Evolutionary conservation across 345 rosid species (phyloP).

Genomic region (Gossypium bickii): DNA sequence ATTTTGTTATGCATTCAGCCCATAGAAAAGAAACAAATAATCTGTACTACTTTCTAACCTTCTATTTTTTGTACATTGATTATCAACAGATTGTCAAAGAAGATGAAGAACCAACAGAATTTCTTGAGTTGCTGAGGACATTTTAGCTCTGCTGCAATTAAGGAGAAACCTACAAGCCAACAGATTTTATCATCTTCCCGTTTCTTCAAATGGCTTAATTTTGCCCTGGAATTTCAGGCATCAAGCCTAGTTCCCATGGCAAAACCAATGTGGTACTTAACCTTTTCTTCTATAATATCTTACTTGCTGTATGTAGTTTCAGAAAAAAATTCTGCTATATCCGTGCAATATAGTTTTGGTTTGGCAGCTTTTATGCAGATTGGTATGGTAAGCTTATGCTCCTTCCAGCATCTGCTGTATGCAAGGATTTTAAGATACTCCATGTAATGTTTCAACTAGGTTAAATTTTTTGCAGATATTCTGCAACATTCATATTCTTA

Average conservation of each 20-base stretch:
- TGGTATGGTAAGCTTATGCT: neutral
- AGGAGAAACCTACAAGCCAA: conserved; percentile 23
- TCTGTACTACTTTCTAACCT: neutral
- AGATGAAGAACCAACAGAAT: conserved; percentile 71
- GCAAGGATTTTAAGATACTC: neutral
- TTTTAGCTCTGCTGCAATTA: conserved; percentile 31
- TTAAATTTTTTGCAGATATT: neutral
- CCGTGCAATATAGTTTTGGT: neutral
- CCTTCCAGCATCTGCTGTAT: neutral
- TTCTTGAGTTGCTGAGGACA: conserved; percentile 50
- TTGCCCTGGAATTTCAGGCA: conserved; percentile 13
- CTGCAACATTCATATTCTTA: neutral
- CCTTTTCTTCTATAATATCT: neutral
- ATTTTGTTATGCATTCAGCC: neutral
- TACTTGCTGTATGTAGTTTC: neutral
- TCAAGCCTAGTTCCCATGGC: conserved; percentile 20
- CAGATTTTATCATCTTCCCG: conserved; percentile 21
- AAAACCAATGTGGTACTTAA: conserved; percentile 31
- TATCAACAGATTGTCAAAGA: conserved; percentile 64
- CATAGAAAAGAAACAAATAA: neutral
- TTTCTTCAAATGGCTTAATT: conserved; percentile 19
- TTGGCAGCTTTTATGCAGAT: neutral
- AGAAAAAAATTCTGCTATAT: neutral
- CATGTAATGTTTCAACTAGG: neutral
- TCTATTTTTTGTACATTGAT: conserved; percentile 8